phyloP scores from a whole-genome alignment of 371 early-diverging fungal genomes.

The Spraguea lophii region DNA sequence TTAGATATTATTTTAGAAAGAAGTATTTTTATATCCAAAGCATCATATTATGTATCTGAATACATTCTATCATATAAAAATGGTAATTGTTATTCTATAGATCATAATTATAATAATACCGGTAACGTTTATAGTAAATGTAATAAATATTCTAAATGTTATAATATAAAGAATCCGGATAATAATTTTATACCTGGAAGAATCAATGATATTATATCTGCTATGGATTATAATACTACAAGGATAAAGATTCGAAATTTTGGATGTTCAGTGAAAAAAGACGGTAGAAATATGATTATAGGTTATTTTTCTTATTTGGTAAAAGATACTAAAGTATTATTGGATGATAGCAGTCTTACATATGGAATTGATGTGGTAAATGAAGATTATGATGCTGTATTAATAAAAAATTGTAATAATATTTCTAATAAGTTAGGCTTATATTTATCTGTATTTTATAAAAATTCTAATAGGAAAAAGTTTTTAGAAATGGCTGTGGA shows the following conservation, averaged over 20 bases:
- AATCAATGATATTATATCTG: background rate
- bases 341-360: background rate
- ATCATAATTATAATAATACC: no score
- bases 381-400: background rate
- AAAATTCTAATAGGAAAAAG: conserved; percentile 15
- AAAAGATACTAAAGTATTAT: no score
- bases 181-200: background rate
- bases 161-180: background rate
- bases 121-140: background rate
- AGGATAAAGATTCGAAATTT: background rate
- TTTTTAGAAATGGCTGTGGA: conserved; percentile 9
- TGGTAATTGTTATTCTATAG: no score
- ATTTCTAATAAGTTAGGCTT: background rate
- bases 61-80: no score
- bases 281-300: background rate
- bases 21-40: background rate
- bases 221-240: background rate
- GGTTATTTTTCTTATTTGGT: background rate
- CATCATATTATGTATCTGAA: background rate
- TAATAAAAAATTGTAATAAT: background rate
- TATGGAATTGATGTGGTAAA: background rate
- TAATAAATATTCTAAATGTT: background rate
- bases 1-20: background rate
- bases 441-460: conserved; percentile 3
- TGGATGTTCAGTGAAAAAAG: background rate